These are phyloP conservation scores for Cryptococcus sp. DNA, from an alignment of 1,284 basidiomycete genomes.

Conservation along the genomic window DNA sequence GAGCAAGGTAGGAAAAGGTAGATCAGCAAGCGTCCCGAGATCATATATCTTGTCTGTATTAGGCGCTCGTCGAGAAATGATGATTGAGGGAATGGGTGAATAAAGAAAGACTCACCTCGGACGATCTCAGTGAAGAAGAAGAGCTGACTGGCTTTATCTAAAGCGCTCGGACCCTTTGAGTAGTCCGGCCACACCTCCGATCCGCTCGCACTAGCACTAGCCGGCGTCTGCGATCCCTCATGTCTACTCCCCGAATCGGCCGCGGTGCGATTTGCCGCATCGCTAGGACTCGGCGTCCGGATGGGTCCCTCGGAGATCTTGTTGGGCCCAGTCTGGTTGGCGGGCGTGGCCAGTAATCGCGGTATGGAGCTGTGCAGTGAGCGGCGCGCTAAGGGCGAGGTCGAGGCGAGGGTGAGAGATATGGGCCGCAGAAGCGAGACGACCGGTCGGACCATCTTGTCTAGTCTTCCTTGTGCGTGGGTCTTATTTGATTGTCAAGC, in stretches of 20 bases:
- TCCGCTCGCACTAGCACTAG: conserved; percentile 6
- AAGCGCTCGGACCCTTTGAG: conserved; percentile 72
- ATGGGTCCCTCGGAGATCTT: conserved; percentile 31
- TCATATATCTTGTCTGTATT: background rate
- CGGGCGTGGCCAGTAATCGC: conserved; percentile 32
- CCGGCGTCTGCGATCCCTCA: conserved; percentile 4
- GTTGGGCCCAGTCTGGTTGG: conserved; percentile 28
- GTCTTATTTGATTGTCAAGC: too few species aligned
- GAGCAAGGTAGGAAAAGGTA: too few species aligned
- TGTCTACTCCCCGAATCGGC: conserved; percentile 13
- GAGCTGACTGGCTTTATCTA: conserved; percentile 93
- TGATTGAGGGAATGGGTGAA: background rate
- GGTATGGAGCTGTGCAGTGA: conserved; percentile 22
- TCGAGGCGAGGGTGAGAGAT: conserved; percentile 4
- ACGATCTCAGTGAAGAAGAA: conserved; percentile 99
- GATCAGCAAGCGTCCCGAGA: background rate
- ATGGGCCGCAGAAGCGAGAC: conserved; percentile 12
- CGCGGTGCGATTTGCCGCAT: conserved; percentile 22
- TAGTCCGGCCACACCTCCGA: conserved; percentile 44
- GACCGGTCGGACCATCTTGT: conserved; percentile 3
- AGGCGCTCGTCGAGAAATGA: background rate
- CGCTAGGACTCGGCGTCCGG: conserved; percentile 34
- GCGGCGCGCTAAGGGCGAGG: conserved; percentile 7
- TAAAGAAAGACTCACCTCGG: conserved; percentile 66
- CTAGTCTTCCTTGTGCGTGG: background rate